Conservation (phyloP, 208 protist species). For the Herpetomonas samuelpessoai region DNA sequence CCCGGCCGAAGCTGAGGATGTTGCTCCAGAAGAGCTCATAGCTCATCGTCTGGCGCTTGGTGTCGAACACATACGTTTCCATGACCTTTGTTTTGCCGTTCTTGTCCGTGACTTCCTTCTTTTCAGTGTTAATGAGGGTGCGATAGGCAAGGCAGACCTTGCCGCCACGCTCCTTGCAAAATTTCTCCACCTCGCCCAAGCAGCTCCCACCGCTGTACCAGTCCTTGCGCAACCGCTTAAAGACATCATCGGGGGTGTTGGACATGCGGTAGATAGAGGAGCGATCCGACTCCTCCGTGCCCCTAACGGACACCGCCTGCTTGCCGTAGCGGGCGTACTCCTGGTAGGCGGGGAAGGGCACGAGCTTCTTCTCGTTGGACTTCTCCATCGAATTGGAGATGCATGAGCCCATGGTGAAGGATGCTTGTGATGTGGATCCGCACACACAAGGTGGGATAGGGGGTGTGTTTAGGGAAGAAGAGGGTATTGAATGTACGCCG, state of each 20-base stretch:
- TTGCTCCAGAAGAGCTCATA: conserved; percentile 49
- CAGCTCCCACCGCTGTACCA: conserved; percentile 43
- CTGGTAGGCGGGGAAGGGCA: conserved; percentile 41
- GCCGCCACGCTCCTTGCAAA: conserved; percentile 43
- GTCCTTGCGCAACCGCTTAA: conserved; percentile 32
- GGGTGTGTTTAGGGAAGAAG: neutral
- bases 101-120: conserved; percentile 21
- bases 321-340: conserved; percentile 36
- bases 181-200: conserved; percentile 27
- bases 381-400: conserved; percentile 39
- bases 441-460: too few species aligned
- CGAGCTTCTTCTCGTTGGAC: conserved; percentile 36
- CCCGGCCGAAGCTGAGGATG: conserved; percentile 46
- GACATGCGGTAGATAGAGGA: conserved; percentile 70
- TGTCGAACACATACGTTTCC: conserved; percentile 66
- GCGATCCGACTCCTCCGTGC: conserved; percentile 30
- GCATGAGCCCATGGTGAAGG: conserved; percentile 69
- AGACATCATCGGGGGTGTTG: conserved; percentile 40
- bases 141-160: conserved; percentile 56
- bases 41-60: conserved; percentile 46
- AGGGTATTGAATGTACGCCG: conserved; percentile 1
- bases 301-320: conserved; percentile 30
- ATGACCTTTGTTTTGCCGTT: conserved; percentile 44
- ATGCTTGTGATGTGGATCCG: too few species aligned
- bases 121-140: conserved; percentile 41